phyloP scores from a whole-genome alignment of 2,329 filamentous ascomycete species.

The Stagonosporopsis cucurbitacearum region DNA sequence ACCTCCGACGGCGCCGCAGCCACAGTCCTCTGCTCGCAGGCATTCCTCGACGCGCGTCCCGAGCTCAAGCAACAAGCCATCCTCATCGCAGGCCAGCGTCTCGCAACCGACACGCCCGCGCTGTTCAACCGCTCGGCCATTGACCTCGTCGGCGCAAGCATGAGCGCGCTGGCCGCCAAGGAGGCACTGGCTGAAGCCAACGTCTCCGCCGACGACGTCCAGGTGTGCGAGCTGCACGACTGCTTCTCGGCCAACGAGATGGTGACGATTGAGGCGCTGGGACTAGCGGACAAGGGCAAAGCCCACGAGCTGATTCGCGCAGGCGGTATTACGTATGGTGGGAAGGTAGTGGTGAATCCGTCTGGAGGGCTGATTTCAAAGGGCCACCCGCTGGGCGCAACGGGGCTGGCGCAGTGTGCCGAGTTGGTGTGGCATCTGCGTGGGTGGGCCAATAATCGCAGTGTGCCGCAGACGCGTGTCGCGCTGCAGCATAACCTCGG shows the following conservation, averaged over 20 bases:
- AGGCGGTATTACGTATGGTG: conserved; percentile 91
- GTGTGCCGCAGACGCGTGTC: conserved; percentile 70
- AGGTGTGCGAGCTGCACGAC: conserved; percentile 92
- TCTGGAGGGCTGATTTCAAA: conserved; percentile 95
- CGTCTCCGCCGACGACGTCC: conserved; percentile 69
- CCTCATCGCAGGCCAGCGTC: conserved; percentile 82
- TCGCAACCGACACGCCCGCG: conserved; percentile 82
- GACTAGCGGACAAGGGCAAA: conserved; percentile 76
- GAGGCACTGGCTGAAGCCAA: conserved; percentile 77
- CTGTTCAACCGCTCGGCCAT: conserved; percentile 83
- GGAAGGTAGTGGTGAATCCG: conserved; percentile 84
- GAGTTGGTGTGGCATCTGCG: conserved; percentile 95
- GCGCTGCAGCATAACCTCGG: conserved; percentile 94
- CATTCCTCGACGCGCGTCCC: conserved; percentile 83
- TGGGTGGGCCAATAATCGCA: conserved; percentile 93
- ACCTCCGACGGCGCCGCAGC: conserved; percentile 93
- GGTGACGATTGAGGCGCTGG: conserved; percentile 85
- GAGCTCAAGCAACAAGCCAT: conserved; percentile 84
- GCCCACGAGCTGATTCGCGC: conserved; percentile 88
- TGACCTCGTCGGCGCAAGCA: conserved; percentile 87
- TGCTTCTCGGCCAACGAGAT: conserved; percentile 97
- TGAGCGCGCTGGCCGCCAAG: conserved; percentile 74
- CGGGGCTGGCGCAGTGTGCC: conserved; percentile 92
- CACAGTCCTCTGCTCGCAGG: conserved; percentile 85
- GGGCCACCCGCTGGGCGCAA: conserved; percentile 92